phyloP scores from a whole-genome alignment of 1,284 basidiomycete genomes.

The Uromyces viciae-fabae region DNA sequence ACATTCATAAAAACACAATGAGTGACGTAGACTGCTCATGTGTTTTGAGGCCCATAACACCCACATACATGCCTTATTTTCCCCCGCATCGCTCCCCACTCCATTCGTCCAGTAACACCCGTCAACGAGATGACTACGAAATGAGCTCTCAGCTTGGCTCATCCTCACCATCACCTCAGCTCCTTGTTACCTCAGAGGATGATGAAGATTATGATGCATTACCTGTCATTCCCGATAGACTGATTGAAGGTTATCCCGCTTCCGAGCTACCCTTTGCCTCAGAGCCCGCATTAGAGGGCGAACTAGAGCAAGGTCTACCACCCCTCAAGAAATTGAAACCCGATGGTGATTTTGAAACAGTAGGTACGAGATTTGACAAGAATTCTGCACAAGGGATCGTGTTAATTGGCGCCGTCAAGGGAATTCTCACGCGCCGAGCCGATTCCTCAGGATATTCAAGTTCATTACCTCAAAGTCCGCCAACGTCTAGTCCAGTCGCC shows the following conservation, averaged over 20 bases:
- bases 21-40: not conserved
- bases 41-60: constrained; percentile 11
- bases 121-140: constrained; percentile 38
- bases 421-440: constrained; percentile 17
- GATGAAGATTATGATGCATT: constrained; percentile 4
- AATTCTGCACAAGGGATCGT: not conserved
- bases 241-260: constrained; percentile 26
- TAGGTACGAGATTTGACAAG: not conserved
- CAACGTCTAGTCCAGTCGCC: not conserved
- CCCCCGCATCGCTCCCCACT: constrained; percentile 5
- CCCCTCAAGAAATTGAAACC: constrained; percentile 38
- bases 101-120: constrained; percentile 30
- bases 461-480: not conserved
- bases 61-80: constrained; percentile 30
- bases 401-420: constrained; percentile 18
- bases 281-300: constrained; percentile 34
- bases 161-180: constrained; percentile 4
- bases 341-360: not conserved
- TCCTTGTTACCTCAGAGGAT: constrained; percentile 1
- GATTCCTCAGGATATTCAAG: not conserved
- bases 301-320: constrained; percentile 35
- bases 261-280: constrained; percentile 34
- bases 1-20: too few species aligned
- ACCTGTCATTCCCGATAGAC: not conserved
- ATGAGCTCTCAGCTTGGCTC: not conserved